Conservation (phyloP, 495 filamentous ascomycete genomes). For the Jackrogersella minutella region DNA sequence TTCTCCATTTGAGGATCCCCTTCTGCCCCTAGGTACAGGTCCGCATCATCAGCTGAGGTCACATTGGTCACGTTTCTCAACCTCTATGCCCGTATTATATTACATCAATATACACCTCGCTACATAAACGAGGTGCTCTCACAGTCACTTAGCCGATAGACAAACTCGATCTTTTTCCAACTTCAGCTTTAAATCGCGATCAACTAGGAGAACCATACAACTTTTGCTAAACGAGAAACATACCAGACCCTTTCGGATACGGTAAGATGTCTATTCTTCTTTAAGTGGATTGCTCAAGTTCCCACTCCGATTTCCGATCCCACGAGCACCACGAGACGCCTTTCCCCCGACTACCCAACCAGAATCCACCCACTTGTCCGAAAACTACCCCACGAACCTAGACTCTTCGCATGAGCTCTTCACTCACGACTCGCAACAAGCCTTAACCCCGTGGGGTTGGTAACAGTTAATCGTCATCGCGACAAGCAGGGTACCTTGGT, state of each 20-base stretch:
- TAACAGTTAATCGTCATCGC: slow-evolving; percentile 29
- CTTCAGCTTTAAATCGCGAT: slow-evolving; percentile 5
- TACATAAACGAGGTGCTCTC: slow-evolving; percentile 28
- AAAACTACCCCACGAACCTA: slow-evolving; percentile 44
- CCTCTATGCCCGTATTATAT: slow-evolving; percentile 28
- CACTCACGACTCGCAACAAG: slow-evolving; percentile 23
- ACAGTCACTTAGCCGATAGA: slow-evolving; percentile 23
- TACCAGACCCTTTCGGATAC: slow-evolving; percentile 22
- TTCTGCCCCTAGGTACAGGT: slow-evolving; percentile 3
- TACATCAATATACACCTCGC: slow-evolving; percentile 25
- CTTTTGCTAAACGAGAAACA: slow-evolving; percentile 3
- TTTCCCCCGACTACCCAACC: slow-evolving; percentile 48
- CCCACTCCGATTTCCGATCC: slow-evolving; percentile 22
- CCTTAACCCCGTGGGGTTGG: slow-evolving; percentile 38
- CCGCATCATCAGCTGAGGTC: slow-evolving; percentile 36
- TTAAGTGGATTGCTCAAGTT: slow-evolving; percentile 19
- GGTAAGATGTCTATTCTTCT: slow-evolving; percentile 1
- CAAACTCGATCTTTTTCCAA: neutral
- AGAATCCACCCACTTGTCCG: slow-evolving; percentile 54
- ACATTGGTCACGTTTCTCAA: slow-evolving; percentile 39
- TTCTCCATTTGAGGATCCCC: slow-evolving; percentile 19
- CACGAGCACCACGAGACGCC: slow-evolving; percentile 26
- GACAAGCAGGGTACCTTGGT: slow-evolving; percentile 21
- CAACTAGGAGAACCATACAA: slow-evolving; percentile 8
- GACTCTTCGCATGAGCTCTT: slow-evolving; percentile 26